These are phyloP conservation scores for Fusarium sororula DNA, from an alignment of 2,329 filamentous ascomycete genomes.

Conservation along the genomic window DNA sequence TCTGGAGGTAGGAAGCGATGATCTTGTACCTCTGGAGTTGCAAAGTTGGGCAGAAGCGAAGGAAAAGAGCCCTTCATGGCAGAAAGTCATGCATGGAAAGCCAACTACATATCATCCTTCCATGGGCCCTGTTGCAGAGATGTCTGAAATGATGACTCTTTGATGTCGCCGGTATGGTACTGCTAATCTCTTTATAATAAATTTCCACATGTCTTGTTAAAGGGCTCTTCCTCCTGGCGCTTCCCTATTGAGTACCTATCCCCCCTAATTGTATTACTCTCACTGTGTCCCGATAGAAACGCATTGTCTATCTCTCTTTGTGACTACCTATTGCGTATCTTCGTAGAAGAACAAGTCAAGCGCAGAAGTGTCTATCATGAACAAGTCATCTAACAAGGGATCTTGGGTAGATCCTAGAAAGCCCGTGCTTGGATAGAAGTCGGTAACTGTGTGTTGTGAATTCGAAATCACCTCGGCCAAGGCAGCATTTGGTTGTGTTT, in stretches of 20 bases:
- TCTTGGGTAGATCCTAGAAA: neutral
- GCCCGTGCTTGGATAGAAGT: neutral
- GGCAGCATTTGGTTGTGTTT: too few relatives aligned
- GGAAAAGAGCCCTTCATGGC: constrained; percentile 7
- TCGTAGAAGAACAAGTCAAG: neutral
- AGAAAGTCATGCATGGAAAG: constrained; percentile 18
- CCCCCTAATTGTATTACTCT: neutral
- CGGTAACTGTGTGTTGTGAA: neutral
- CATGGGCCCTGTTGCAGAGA: constrained; percentile 20
- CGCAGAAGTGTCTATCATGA: neutral
- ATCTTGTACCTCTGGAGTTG: constrained; percentile 18
- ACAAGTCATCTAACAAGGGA: neutral
- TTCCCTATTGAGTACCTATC: neutral
- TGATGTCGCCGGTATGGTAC: neutral
- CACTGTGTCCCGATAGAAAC: neutral
- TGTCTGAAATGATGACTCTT: constrained; percentile 23
- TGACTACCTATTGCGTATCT: neutral
- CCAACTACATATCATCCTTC: constrained; percentile 19
- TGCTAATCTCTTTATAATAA: neutral
- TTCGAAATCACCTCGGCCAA: neutral
- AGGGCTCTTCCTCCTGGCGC: neutral
- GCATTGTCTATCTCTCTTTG: neutral
- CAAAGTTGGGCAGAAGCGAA: constrained; percentile 9
- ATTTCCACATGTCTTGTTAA: neutral
- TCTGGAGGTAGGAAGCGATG: constrained; percentile 7